These are phyloP conservation scores for Kuraishia borneana DNA, from an alignment of 805 yeast species.

Conservation along the genomic window DNA sequence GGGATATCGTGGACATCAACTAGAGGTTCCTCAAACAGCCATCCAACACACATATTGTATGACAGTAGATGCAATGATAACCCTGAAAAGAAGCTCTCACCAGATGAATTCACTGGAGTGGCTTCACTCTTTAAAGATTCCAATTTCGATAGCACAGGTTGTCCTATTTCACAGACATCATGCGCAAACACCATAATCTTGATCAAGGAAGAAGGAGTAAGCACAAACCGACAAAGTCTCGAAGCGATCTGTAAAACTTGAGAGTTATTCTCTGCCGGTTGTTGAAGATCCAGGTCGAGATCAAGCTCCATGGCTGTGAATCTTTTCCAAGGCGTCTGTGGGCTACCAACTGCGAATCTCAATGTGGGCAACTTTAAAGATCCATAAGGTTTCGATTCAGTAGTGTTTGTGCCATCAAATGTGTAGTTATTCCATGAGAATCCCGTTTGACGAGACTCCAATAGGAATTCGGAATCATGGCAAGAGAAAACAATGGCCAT, in stretches of 20 bases:
- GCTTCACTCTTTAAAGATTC: not conserved
- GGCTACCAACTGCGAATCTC: conserved; percentile 18
- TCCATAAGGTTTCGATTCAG: conserved; percentile 23
- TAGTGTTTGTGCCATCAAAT: conserved; percentile 3
- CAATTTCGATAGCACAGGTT: not conserved
- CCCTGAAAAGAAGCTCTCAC: conserved; percentile 8
- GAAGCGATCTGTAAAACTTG: conserved; percentile 41
- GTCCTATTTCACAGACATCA: not conserved
- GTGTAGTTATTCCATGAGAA: conserved; percentile 16
- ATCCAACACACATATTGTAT: conserved; percentile 63
- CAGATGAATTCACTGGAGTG: not conserved
- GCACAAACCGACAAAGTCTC: conserved; percentile 43
- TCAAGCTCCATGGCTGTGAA: conserved; percentile 34
- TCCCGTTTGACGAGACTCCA: conserved; percentile 23
- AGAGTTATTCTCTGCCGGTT: conserved; percentile 17
- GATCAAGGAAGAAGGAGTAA: conserved; percentile 34
- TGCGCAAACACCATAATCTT: not conserved
- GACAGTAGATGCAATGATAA: conserved; percentile 49
- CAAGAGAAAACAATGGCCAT: conserved; percentile 21
- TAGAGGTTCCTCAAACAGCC: conserved; percentile 46
- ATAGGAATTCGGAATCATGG: conserved; percentile 20
- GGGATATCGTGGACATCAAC: conserved; percentile 21
- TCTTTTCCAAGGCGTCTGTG: conserved; percentile 22
- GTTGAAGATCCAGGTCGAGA: conserved; percentile 29
- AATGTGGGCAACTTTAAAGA: conserved; percentile 28